These are phyloP conservation scores for Penicillium sclerotigenum DNA, from an alignment of 2,329 filamentous ascomycete species.

Conservation along the genomic window DNA sequence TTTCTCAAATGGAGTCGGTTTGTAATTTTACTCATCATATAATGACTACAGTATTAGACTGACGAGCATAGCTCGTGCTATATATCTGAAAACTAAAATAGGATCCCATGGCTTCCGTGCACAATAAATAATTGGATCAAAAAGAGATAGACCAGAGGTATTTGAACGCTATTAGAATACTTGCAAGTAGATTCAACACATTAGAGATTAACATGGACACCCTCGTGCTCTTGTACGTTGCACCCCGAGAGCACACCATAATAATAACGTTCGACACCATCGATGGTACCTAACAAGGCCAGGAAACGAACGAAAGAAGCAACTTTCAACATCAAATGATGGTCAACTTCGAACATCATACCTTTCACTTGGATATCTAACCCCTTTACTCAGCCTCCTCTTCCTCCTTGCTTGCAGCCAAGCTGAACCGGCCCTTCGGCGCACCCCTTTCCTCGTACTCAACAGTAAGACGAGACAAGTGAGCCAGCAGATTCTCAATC, in stretches of 20 bases:
- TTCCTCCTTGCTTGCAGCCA: slow-evolving; percentile 45
- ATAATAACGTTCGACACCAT: not conserved
- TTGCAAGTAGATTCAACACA: not conserved
- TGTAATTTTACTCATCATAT: no score
- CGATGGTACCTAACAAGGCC: not conserved
- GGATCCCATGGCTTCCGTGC: not conserved
- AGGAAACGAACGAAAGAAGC: not conserved
- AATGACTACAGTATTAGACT: not conserved
- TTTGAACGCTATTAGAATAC: not conserved
- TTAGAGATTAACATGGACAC: not conserved
- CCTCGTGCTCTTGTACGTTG: not conserved
- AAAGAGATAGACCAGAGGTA: not conserved
- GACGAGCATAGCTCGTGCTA: not conserved
- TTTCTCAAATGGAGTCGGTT: not conserved
- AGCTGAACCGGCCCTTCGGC: slow-evolving; percentile 42
- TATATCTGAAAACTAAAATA: not conserved
- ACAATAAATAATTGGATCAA: not conserved
- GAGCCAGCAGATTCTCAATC: slow-evolving; percentile 51
- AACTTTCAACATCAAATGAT: not conserved
- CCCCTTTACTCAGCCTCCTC: slow-evolving; percentile 41
- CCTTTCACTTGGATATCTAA: not conserved
- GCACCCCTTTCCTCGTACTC: slow-evolving; percentile 50
- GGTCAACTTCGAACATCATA: not conserved
- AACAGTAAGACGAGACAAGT: slow-evolving; percentile 48
- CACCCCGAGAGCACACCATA: not conserved